Evolutionary conservation across 2,329 filamentous ascomycete genomes (phyloP).

Genomic region (Fusarium illudens): DNA sequence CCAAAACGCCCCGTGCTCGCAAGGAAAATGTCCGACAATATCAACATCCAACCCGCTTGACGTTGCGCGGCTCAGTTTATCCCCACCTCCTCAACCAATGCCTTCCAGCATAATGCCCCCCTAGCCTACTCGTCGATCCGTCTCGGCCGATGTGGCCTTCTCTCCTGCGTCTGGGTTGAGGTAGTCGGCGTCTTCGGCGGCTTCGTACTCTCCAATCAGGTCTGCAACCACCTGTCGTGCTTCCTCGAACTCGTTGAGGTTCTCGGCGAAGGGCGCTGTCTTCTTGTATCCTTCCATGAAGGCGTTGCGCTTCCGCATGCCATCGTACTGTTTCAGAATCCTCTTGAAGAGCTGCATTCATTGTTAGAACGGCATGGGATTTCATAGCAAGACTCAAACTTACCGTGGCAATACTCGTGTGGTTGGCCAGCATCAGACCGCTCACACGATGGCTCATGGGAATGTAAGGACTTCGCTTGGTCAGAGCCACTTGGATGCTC

Average conservation of each 20-base stretch:
- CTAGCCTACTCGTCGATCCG: slow-evolving; percentile 59
- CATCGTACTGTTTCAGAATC: slow-evolving; percentile 91
- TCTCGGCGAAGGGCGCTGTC: slow-evolving; percentile 91
- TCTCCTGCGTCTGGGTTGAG: slow-evolving; percentile 75
- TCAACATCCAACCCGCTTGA: slow-evolving; percentile 25
- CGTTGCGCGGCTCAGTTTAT: background rate
- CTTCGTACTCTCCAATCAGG: slow-evolving; percentile 93
- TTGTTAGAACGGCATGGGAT: background rate
- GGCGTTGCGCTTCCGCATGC: slow-evolving; percentile 93
- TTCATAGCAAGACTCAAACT: slow-evolving; percentile 39
- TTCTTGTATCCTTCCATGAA: slow-evolving; percentile 98
- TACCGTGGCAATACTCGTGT: slow-evolving; percentile 93
- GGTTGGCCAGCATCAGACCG: slow-evolving; percentile 96
- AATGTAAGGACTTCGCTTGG: slow-evolving; percentile 95
- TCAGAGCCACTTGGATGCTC: slow-evolving; percentile 95
- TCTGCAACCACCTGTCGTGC: slow-evolving; percentile 90
- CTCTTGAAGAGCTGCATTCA: slow-evolving; percentile 80
- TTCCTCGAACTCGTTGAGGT: slow-evolving; percentile 93
- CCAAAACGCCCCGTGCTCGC: slow-evolving; percentile 28
- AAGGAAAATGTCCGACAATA: slow-evolving; percentile 13
- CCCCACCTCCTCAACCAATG: slow-evolving; percentile 10
- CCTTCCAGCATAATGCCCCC: background rate
- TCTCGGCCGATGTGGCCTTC: slow-evolving; percentile 61
- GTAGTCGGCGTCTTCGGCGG: slow-evolving; percentile 90
- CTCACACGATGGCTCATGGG: slow-evolving; percentile 94